phyloP scores from a whole-genome alignment of 306 rosid species.

The Dalbergia cultrata region DNA sequence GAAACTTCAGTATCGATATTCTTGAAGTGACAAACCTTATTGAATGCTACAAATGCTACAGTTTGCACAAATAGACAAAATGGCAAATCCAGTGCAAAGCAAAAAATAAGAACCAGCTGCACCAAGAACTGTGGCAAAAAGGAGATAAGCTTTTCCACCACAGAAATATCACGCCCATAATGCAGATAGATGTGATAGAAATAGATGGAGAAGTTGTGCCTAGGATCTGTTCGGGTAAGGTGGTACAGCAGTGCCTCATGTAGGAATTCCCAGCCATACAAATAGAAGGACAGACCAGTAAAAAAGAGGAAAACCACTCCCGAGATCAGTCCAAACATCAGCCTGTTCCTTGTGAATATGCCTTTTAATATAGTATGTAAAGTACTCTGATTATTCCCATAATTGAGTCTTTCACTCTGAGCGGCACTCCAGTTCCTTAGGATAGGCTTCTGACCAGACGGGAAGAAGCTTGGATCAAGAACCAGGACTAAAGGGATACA shows the following conservation, averaged over 20 bases:
- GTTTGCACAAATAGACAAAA: conserved; percentile 88
- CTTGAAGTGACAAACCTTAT: conserved; percentile 63
- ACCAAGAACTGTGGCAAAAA: conserved; percentile 88
- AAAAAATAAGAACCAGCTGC: conserved; percentile 76
- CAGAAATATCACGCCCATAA: conserved; percentile 62
- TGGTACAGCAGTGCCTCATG: conserved; percentile 88
- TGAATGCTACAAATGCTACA: conserved; percentile 89
- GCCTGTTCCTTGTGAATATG: conserved; percentile 67
- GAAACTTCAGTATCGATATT: conserved; percentile 28
- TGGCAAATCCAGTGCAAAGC: conserved; percentile 81
- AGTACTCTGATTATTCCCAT: conserved; percentile 41
- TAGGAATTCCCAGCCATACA: conserved; percentile 88
- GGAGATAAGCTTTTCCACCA: conserved; percentile 84
- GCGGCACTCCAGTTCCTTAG: conserved; percentile 68
- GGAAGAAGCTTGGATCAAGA: conserved; percentile 79
- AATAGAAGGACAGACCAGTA: conserved; percentile 71
- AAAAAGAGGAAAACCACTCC: conserved; percentile 71
- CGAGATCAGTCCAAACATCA: conserved; percentile 78
- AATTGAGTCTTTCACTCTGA: conserved; percentile 53
- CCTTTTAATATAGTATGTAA: conserved; percentile 58
- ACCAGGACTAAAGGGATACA: conserved; percentile 79
- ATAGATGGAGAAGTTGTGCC: conserved; percentile 92
- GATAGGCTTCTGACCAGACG: conserved; percentile 65
- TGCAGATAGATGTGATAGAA: conserved; percentile 93
- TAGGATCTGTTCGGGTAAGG: conserved; percentile 91